Evolutionary conservation across 106 monocot species (phyloP).

Genomic region (Apostasia shenzhenica): DNA sequence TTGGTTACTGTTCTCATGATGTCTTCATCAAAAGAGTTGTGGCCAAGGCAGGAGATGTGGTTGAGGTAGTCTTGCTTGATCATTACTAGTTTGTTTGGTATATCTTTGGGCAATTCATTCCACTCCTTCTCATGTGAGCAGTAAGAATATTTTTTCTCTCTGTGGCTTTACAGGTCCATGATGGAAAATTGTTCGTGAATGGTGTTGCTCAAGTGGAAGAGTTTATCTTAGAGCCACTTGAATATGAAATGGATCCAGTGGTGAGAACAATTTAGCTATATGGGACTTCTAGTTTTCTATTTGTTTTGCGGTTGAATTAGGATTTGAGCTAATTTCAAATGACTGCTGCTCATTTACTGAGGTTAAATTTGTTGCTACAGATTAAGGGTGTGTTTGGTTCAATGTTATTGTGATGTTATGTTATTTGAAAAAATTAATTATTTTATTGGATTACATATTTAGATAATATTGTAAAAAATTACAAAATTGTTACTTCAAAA

Average conservation of each 20-base stretch:
- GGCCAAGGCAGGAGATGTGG: conserved; percentile 70
- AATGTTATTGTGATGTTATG: background rate
- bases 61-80: conserved; percentile 49
- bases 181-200: conserved; percentile 85
- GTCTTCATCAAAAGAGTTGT: conserved; percentile 97
- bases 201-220: conserved; percentile 77
- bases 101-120: background rate
- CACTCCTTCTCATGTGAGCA: background rate
- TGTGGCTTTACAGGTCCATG: conserved; percentile 43
- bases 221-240: conserved; percentile 71
- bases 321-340: background rate
- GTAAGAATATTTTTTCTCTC: background rate
- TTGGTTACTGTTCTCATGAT: conserved; percentile 67
- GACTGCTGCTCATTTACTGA: background rate
- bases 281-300: background rate
- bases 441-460: background rate
- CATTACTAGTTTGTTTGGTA: background rate
- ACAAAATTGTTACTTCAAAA: too few relatives aligned
- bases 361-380: too few relatives aligned
- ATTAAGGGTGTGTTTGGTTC: too few relatives aligned
- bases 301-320: background rate
- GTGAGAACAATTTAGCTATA: conserved; percentile 27
- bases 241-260: conserved; percentile 76
- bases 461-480: too few relatives aligned
- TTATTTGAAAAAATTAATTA: too few relatives aligned